Evolutionary conservation across 495 filamentous ascomycete species (phyloP), one percentile per base, ranked within the genome.

Genomic region (Neurospora intermedia): DNA sequence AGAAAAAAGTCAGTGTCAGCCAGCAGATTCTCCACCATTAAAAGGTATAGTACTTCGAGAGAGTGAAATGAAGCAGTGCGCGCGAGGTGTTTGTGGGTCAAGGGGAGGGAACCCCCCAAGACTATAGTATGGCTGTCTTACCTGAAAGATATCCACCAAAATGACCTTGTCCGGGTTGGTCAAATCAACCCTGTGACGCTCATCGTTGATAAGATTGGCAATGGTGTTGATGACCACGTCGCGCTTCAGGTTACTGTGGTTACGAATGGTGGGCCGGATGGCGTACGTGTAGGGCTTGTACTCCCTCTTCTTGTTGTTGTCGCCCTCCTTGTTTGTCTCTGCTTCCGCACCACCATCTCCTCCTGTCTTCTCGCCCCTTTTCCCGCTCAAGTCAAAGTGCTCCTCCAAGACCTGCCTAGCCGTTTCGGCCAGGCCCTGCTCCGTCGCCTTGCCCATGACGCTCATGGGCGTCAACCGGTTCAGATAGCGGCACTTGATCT

Each of bases 101-200:
- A 46, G 43, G 18, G 43, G 16, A 54, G 4, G 20, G 4, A 48
- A 54, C 6, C 9, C 8, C 43, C 46, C 10, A 54, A 54, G n/a
- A 23, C 27, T 31, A 31, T 31, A 31, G 27, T 10, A 13, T 16
- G 18, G 3, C 11, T 15, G 20, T 15, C 88, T 79, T 84, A 96
- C 95, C 87, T 96, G 90, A 80, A 92, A 95, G 27, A 99, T 85
- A 76, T 97, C 93, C 42, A 99, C 90, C 43, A 98, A 82, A 75
- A 99, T 94, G 40, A 96, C 86, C 74, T 92, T 83, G 81, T 98
- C 94, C 41, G 93, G 94, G 38, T 88, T 86, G 41, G 84, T 91
- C 27, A 99, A 86, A 79, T 97, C 90, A 70, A 98, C 96, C 27
- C 89, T 91, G 79, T 98, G 96, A 42, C 85, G 82, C 42, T 86